Percentiles rank a stretch among this genome's conserved stretches.
Conservation (phyloP, 306 rosid genomes). For the Oxytropis ochrocephala region DNA sequence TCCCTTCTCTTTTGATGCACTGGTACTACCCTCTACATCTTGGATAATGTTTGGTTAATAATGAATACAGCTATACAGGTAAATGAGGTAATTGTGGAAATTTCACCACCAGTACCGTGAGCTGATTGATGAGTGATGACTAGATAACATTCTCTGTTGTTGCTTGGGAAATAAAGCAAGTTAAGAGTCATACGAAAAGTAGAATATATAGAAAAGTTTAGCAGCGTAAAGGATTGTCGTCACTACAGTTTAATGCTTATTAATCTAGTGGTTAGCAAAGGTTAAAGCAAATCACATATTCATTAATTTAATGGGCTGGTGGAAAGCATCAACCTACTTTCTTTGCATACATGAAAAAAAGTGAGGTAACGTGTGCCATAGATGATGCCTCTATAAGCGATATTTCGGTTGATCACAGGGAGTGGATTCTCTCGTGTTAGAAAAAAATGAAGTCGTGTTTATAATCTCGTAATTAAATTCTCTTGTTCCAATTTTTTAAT, state of each 20-base stretch:
- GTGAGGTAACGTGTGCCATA: background rate
- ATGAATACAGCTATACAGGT: background rate
- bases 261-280: constrained; percentile 1
- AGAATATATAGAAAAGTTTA: background rate
- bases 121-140: background rate
- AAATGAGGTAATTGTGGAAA: background rate
- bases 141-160: background rate
- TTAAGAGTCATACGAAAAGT: background rate
- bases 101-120: background rate
- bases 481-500: too few species aligned
- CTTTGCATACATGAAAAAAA: background rate
- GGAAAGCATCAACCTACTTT: constrained; percentile 15
- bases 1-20: background rate
- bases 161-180: background rate
- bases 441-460: too few species aligned
- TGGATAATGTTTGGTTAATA: background rate
- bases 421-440: too few species aligned
- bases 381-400: background rate
- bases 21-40: background rate
- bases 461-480: too few species aligned
- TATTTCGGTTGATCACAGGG: too few species aligned
- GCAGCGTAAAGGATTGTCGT: background rate
- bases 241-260: background rate
- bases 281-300: constrained; percentile 6
- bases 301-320: constrained; percentile 21